Base-by-base conservation (phyloP, 129 eudicot genomes). In the Lactuca saligna region DNA sequence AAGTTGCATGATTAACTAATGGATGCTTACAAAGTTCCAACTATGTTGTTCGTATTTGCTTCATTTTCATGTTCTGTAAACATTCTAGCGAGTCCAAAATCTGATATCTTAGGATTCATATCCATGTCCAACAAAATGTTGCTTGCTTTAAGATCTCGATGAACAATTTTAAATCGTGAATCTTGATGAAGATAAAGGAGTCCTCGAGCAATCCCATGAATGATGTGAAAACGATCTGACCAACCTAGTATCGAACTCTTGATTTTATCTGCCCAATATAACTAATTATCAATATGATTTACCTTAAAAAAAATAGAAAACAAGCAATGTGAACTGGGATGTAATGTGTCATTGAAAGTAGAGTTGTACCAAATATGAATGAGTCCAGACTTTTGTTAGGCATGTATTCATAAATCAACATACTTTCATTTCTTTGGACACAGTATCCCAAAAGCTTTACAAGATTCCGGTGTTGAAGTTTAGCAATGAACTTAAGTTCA, bases 391-490 rank as follows among this genome's bases (percentile, higher is more conserved):
- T 73, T 70, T 73, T 77, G 66, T 81, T 81, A 33, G 82, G 73
- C 85, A 81, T 76, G 76, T 76, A 53, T 34, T 67, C 72, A n/a
- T 67, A 67, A 5, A 67, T 17, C 49, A 67, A 16, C 72, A 67
- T 67, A 35, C 56, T 72, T 68, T 82, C 86, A 3, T 69, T 70
- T 38, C 77, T 61, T 68, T 82, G 69, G 29, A 57, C 44, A 59
- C 82, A 81, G 44, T 33, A 81, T 50, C 85, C 85, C 13, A 81
- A 55, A 38, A 76, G 85, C 75, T 64, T 76, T 8, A 81, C 85
- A 49, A 81, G 78, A 81, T 81, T 81, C 1, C 85, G 78, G 35
- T 81, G 85, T 51, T 81, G 85, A 54, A 81, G 79, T 55, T 73
- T 79, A 34, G 54, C 74, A 13, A 79, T 73, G 33, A 48, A 79